Conservation (phyloP, 306 rosid species). For the Quercus engelmannii region DNA sequence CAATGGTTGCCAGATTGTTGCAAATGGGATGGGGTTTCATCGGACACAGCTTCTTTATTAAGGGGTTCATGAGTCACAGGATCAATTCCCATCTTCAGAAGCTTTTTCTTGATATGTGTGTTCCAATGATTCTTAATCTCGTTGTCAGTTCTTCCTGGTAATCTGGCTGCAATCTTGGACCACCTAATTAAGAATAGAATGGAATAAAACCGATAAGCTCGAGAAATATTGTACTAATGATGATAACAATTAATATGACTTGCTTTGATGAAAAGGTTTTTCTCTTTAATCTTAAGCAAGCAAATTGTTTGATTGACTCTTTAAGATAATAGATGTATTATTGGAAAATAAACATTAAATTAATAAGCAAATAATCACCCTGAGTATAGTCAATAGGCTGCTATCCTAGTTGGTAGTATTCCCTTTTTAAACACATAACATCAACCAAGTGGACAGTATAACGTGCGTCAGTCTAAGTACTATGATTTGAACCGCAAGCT, state of each 20-base stretch:
- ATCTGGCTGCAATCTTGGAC: slow-evolving; percentile 86
- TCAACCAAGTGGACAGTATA: no score
- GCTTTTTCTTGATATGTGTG: slow-evolving; percentile 88
- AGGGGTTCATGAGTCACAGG: slow-evolving; percentile 80
- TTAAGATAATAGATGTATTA: no score
- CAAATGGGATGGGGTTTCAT: slow-evolving; percentile 29
- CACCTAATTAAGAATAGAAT: slow-evolving; percentile 43
- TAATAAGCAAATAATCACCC: no score
- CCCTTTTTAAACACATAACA: neutral
- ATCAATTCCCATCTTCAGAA: slow-evolving; percentile 85
- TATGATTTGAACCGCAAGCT: no score
- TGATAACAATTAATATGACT: neutral
- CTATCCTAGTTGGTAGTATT: no score
- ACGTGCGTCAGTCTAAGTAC: no score
- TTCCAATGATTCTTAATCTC: slow-evolving; percentile 96
- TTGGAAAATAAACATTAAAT: no score
- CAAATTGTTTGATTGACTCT: neutral
- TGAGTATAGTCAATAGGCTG: no score
- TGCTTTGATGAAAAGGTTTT: neutral
- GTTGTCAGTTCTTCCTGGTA: slow-evolving; percentile 90
- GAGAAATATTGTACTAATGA: neutral
- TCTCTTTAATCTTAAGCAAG: neutral
- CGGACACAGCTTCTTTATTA: slow-evolving; percentile 37
- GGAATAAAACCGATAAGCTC: neutral
- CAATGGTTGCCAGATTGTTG: slow-evolving; percentile 22